Conservation (phyloP, 768 basidiomycete species). For the Rossbeevera mucosa region DNA sequence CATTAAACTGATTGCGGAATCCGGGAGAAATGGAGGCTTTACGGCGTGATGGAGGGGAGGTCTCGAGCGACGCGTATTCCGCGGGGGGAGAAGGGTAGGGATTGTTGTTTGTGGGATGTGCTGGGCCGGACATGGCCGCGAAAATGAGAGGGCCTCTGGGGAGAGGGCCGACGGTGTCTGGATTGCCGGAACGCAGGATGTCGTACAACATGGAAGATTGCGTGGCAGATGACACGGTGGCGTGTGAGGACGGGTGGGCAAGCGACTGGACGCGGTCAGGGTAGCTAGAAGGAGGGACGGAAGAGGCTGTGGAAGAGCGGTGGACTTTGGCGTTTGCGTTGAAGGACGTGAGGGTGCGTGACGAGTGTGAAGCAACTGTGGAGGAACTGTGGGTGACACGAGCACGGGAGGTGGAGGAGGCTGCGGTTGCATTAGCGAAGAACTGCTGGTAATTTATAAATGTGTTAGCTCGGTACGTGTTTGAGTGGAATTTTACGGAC, state of each 20-base stretch:
- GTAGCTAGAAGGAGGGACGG: constrained; percentile 22
- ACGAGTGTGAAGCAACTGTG: not conserved
- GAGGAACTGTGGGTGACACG: not conserved
- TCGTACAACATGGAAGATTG: constrained; percentile 18
- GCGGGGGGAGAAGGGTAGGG: constrained; percentile 29
- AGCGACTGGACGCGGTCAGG: constrained; percentile 8
- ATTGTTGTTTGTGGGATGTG: constrained; percentile 5
- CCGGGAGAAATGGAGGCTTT: constrained; percentile 3
- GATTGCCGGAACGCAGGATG: constrained; percentile 16
- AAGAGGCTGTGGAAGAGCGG: constrained; percentile 8
- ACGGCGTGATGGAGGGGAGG: not conserved
- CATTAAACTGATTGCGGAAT: not conserved
- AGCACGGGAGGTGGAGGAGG: not conserved
- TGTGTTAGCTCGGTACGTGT: constrained; percentile 11
- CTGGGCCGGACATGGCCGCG: constrained; percentile 43
- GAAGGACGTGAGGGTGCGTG: not conserved
- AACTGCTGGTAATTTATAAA: constrained; percentile 21
- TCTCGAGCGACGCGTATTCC: constrained; percentile 13
- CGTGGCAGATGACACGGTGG: constrained; percentile 3
- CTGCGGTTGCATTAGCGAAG: not conserved
- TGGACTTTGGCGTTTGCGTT: constrained; percentile 1
- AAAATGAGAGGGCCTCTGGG: constrained; percentile 62
- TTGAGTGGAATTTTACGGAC: constrained; percentile 16
- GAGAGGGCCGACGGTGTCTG: constrained; percentile 16
- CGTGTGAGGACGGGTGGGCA: constrained; percentile 5